phyloP scores from a whole-genome alignment of 2,329 filamentous ascomycete genomes.

The Fusarium brachygibbosum region DNA sequence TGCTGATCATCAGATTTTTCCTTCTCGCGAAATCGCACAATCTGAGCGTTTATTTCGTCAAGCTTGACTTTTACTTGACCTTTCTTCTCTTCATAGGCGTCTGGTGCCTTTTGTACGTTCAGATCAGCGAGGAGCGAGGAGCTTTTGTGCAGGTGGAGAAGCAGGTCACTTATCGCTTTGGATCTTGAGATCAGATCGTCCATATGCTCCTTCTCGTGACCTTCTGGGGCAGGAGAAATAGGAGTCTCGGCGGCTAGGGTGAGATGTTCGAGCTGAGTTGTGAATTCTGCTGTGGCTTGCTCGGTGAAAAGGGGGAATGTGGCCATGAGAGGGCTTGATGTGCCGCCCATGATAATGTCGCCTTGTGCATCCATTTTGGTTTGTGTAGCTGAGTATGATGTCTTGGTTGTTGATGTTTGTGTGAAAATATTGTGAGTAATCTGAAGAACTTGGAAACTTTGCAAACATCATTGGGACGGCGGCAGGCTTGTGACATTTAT shows the following conservation, averaged over 20 bases:
- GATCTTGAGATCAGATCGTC: no score
- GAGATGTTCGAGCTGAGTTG: neutral
- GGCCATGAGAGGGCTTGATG: neutral
- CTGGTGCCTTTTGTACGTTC: no score
- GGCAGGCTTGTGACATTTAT: fast-evolving
- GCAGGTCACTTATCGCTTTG: no score
- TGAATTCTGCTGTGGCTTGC: neutral
- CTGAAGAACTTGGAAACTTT: neutral
- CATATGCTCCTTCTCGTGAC: neutral
- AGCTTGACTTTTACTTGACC: no score
- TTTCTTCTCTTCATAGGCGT: no score
- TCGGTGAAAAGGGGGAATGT: neutral
- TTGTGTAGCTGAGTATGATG: no score
- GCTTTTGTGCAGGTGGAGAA: no score
- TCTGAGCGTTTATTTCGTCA: no score
- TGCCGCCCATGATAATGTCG: neutral
- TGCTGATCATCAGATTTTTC: neutral
- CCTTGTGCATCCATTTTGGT: neutral
- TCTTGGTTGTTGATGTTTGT: no score
- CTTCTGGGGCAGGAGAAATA: no score
- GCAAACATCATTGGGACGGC: neutral
- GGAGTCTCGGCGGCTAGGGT: neutral
- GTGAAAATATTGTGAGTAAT: neutral
- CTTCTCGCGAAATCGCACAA: no score
- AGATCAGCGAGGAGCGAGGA: no score